phyloP scores from a whole-genome alignment of 371 early-diverging fungal genomes.

The Blakeslea trispora region DNA sequence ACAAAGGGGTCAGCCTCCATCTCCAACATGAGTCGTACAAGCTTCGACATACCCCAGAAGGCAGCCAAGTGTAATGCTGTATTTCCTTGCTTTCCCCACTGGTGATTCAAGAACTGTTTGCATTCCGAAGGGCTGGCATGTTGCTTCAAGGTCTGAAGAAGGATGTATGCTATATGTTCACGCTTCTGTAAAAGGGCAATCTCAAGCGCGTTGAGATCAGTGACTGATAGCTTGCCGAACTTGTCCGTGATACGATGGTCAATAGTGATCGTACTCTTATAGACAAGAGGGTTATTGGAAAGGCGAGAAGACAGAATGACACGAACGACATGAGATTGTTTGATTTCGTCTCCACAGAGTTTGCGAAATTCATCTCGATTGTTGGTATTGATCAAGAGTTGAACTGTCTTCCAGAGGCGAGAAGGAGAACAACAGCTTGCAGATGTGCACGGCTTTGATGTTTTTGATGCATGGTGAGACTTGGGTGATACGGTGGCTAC shows the following conservation, averaged over 20 bases:
- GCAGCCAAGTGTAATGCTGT: constrained; percentile 42
- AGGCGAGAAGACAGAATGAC: constrained; percentile 36
- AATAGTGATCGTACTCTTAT: constrained; percentile 23
- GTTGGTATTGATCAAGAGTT: constrained; percentile 32
- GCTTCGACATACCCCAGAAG: constrained; percentile 41
- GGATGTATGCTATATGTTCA: constrained; percentile 20
- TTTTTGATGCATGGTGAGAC: constrained; percentile 28
- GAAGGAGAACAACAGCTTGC: constrained; percentile 30
- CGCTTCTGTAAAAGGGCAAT: constrained; percentile 24
- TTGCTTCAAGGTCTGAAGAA: constrained; percentile 17
- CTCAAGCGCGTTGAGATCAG: constrained; percentile 29
- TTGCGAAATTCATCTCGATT: constrained; percentile 30
- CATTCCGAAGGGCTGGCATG: constrained; percentile 25
- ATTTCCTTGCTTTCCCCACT: constrained; percentile 35
- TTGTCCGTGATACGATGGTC: constrained; percentile 15
- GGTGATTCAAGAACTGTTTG: constrained; percentile 32
- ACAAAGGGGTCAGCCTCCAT: constrained; percentile 36
- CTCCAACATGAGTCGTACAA: constrained; percentile 44
- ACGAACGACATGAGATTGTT: constrained; percentile 22
- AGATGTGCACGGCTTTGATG: constrained; percentile 32
- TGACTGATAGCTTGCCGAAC: constrained; percentile 29
- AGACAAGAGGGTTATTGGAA: constrained; percentile 33
- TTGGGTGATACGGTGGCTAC: constrained; percentile 14
- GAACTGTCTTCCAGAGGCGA: constrained; percentile 33
- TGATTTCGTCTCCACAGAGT: constrained; percentile 15